Percentiles rank a stretch among this genome's conserved stretches.
phyloP scores from a whole-genome alignment of 2,329 filamentous ascomycete species.

The Aspergillus pseudoterreus region DNA sequence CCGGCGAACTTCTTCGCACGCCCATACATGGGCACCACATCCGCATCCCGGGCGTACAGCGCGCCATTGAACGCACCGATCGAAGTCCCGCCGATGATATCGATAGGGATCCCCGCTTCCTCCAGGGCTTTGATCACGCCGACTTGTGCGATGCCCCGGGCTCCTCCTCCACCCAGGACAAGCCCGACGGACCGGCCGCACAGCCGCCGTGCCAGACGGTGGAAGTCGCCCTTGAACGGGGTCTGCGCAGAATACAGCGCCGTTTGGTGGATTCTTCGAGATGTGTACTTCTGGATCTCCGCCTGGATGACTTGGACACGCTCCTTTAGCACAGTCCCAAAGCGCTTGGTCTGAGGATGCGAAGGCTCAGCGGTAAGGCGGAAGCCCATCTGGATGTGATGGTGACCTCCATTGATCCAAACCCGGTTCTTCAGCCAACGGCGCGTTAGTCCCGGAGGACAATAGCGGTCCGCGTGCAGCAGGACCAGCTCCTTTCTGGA shows the following conservation, averaged over 20 bases:
- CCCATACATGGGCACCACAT: conserved; percentile 95
- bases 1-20: conserved; percentile 96
- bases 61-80: conserved; percentile 95
- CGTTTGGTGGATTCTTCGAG: conserved; percentile 80
- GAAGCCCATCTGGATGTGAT: conserved; percentile 95
- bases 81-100: conserved; percentile 91
- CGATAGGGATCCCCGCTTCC: conserved; percentile 93
- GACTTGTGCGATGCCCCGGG: conserved; percentile 85
- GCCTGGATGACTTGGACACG: conserved; percentile 91
- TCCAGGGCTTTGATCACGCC: conserved; percentile 93
- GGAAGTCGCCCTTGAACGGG: conserved; percentile 94
- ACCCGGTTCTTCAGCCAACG: conserved; percentile 88
- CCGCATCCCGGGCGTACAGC: conserved; percentile 91
- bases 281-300: conserved; percentile 97
- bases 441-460: conserved; percentile 75
- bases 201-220: conserved; percentile 80
- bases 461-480: conserved; percentile 84
- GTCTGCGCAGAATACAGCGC: conserved; percentile 88
- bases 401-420: conserved; percentile 98
- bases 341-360: conserved; percentile 69
- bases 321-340: conserved; percentile 84
- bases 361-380: conserved; percentile 71
- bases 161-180: conserved; percentile 89
- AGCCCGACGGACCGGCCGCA: conserved; percentile 94
- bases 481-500: conserved; percentile 89